Evolutionary conservation across 306 rosid genomes (phyloP).

Genomic region (Lablab purpureus): DNA sequence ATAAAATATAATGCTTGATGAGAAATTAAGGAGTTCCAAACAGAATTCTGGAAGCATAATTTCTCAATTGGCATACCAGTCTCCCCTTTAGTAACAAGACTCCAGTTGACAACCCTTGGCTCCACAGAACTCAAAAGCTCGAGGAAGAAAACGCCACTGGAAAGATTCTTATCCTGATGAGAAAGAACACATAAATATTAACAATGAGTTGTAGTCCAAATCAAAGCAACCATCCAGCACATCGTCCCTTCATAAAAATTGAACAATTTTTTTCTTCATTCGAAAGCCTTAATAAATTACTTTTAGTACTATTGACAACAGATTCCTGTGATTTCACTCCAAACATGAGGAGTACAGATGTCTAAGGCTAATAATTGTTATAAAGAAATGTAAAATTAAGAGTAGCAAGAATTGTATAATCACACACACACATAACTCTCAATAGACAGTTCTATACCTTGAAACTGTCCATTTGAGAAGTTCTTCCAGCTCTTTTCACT

Average conservation of each 20-base stretch:
- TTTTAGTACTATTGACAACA: slow-evolving; percentile 18
- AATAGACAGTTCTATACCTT: slow-evolving; percentile 62
- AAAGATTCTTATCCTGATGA: slow-evolving; percentile 86
- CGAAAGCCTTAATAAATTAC: slow-evolving; percentile 14
- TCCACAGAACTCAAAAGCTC: slow-evolving; percentile 97
- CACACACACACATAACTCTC: neutral
- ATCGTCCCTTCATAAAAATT: neutral
- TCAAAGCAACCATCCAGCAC: slow-evolving; percentile 20
- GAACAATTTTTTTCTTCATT: slow-evolving; percentile 34
- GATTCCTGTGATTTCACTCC: slow-evolving; percentile 28
- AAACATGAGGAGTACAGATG: slow-evolving; percentile 32
- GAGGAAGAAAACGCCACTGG: slow-evolving; percentile 91
- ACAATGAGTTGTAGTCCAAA: slow-evolving; percentile 17
- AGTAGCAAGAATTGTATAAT: slow-evolving; percentile 13
- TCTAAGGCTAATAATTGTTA: slow-evolving; percentile 2
- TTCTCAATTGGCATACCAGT: slow-evolving; percentile 64
- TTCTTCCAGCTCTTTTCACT: slow-evolving; percentile 83
- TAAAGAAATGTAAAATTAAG: slow-evolving; percentile 27
- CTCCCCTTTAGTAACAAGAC: slow-evolving; percentile 93
- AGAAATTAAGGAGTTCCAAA: slow-evolving; percentile 32
- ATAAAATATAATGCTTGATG: slow-evolving; percentile 25
- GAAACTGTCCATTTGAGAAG: slow-evolving; percentile 90
- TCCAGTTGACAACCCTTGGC: slow-evolving; percentile 99
- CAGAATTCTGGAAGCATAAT: slow-evolving; percentile 30
- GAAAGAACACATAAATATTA: slow-evolving; percentile 38